A percentile compares a stretch with the other conserved stretches of the same genome.
Conservation (phyloP, 192 early-diverging fungal genomes). For the Umbelopsis sp. region DNA sequence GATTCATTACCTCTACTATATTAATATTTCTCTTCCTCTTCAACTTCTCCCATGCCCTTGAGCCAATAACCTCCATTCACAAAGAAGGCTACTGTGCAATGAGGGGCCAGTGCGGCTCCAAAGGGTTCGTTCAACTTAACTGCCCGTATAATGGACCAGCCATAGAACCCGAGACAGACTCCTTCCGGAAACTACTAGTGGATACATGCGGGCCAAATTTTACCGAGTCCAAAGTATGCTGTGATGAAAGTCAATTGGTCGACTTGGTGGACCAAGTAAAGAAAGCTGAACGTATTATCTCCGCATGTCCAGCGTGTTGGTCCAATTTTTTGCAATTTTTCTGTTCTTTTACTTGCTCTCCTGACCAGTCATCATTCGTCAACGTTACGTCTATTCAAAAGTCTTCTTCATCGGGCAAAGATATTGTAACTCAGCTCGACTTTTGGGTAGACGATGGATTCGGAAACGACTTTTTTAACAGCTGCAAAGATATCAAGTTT, state of each 20-base stretch:
- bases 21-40: background rate
- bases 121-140: conserved; percentile 41
- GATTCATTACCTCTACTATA: background rate
- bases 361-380: conserved; percentile 64
- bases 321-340: conserved; percentile 65
- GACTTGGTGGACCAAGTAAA: conserved; percentile 49
- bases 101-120: conserved; percentile 58
- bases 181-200: conserved; percentile 44
- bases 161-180: conserved; percentile 38
- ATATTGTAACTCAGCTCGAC: conserved; percentile 48
- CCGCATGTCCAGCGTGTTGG: conserved; percentile 68
- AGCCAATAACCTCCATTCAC: conserved; percentile 35
- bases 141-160: conserved; percentile 57
- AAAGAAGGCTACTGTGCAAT: conserved; percentile 59
- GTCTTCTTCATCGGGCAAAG: conserved; percentile 27
- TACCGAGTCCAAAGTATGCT: conserved; percentile 51
- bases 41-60: background rate
- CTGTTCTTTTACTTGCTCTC: conserved; percentile 67
- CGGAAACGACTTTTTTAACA: conserved; percentile 58
- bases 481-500: conserved; percentile 72
- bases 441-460: conserved; percentile 56
- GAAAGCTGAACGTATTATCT: conserved; percentile 53
- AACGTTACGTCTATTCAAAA: conserved; percentile 50
- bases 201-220: conserved; percentile 56
- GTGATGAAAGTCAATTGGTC: conserved; percentile 55